Percentiles rank a stretch among this genome's conserved stretches.
Conservation (phyloP, 2,329 filamentous ascomycete genomes). For the Xylaria polymorpha region DNA sequence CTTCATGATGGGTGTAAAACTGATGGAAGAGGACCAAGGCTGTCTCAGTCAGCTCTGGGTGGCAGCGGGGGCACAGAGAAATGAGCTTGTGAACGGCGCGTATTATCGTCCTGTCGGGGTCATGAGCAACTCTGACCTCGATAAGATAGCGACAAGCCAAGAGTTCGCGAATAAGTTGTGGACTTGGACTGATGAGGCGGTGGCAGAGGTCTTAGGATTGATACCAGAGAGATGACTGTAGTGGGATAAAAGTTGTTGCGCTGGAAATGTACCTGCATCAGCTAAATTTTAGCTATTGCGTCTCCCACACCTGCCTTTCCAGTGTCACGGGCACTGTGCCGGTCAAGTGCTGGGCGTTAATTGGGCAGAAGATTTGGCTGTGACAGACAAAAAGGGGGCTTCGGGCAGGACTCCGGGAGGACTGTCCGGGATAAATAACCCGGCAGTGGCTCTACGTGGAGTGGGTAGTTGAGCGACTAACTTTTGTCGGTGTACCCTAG, state of each 20-base stretch:
- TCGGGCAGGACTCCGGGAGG: too few relatives aligned
- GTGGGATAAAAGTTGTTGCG: too few relatives aligned
- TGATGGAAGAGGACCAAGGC: slow-evolving; percentile 51
- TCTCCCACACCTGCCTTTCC: too few relatives aligned
- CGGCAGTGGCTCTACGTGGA: too few relatives aligned
- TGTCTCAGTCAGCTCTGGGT: slow-evolving; percentile 57
- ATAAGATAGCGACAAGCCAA: slow-evolving; percentile 45
- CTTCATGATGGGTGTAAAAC: slow-evolving; percentile 28
- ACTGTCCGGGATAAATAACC: too few relatives aligned
- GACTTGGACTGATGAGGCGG: slow-evolving; percentile 52
- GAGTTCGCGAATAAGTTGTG: slow-evolving; percentile 51
- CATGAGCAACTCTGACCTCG: slow-evolving; percentile 40
- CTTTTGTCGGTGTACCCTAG: not conserved
- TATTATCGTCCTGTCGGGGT: slow-evolving; percentile 55
- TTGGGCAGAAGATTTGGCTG: too few relatives aligned
- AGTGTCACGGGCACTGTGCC: too few relatives aligned
- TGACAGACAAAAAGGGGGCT: not conserved
- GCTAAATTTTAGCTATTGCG: too few relatives aligned
- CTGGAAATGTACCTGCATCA: too few relatives aligned
- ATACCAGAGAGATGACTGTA: too few relatives aligned
- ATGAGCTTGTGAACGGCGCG: slow-evolving; percentile 50
- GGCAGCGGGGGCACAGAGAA: slow-evolving; percentile 46
- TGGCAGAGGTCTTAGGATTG: slow-evolving; percentile 35
- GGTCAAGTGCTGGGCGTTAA: not conserved
- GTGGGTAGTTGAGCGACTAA: not conserved